These are phyloP conservation scores for Trichoderma pleuroti DNA, from an alignment of 2,329 filamentous ascomycete genomes.

Conservation along the genomic window DNA sequence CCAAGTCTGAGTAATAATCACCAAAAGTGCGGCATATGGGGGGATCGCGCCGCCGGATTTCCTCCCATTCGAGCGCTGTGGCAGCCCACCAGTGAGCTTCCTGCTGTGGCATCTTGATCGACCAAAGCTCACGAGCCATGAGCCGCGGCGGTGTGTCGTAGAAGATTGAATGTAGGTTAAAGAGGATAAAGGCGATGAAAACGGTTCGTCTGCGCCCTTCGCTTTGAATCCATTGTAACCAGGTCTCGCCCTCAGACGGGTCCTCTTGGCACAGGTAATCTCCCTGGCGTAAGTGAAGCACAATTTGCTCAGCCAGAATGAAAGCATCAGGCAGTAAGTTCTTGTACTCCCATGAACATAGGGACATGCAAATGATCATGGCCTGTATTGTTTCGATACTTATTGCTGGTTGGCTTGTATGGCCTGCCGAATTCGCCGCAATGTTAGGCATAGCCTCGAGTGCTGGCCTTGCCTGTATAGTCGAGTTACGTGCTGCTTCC, in stretches of 20 bases:
- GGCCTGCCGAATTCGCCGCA: background rate
- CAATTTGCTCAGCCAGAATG: background rate
- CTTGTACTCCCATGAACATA: slow-evolving; percentile 12
- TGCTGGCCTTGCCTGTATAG: background rate
- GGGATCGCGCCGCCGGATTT: background rate
- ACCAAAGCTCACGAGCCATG: slow-evolving; percentile 5
- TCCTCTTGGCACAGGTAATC: background rate
- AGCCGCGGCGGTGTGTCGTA: slow-evolving; percentile 2
- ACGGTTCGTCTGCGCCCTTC: background rate
- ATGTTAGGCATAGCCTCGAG: background rate
- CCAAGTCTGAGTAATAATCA: background rate
- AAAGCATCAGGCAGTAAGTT: slow-evolving; percentile 1
- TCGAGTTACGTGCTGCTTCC: slow-evolving; percentile 1
- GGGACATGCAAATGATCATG: slow-evolving; percentile 10
- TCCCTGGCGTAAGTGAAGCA: background rate
- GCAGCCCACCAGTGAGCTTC: slow-evolving; percentile 4
- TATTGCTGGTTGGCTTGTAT: background rate
- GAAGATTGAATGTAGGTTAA: background rate
- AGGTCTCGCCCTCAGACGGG: background rate
- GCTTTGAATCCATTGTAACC: background rate
- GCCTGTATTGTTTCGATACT: slow-evolving; percentile 10
- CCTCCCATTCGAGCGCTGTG: background rate
- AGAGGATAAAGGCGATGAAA: background rate
- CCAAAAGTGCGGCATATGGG: background rate
- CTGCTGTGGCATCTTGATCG: slow-evolving; percentile 6